Base-by-base conservation (phyloP, 1,139 yeast genomes). In the Candida frijolesensis region DNA sequence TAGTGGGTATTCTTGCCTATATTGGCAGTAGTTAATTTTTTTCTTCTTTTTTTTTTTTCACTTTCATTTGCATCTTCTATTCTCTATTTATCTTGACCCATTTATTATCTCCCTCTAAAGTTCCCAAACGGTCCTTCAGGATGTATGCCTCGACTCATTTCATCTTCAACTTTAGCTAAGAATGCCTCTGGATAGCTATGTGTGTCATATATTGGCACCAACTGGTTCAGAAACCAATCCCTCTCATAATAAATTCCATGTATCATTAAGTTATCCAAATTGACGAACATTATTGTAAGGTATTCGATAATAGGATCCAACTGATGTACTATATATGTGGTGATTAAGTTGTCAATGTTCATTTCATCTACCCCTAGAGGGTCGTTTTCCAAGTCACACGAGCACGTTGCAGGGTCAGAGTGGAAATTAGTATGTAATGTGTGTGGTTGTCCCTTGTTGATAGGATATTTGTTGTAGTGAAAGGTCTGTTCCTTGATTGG, bases 391-490 rank as follows among this genome's bases (percentile, higher is more conserved):
- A 65, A 12, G 33, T 60, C 51, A 51, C 77, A 72, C 9, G 52
- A 44, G 54, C 76, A 71, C n/a, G 16, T 19, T 2, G 5, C 16
- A 2, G 25, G n/a, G 10, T 19, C 19, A 1, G 33, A n/a, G 54
- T 72, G 78, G 53, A 69, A 71, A 40, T 67, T 69, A 29, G 57
- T 55, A 54, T 72, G 78, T 22, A 73, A 60, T 0, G 72, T 67
- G 54, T 72, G 73, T 4, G 76, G 74, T 48, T 67, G 67, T 4
- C 78, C 78, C 53, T 69, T 70, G 51, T 67, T 69, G 18, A 73
- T 65, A 1, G 77, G 77, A 51, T 72, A 72, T 35, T 62, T 56
- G 16, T 56, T 54, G 51, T 61, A 71, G 34, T 62, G 51, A 47
- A 53, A 57, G 2, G 70, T 58, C 12, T 53, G 56, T 42, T 67